A percentile compares a stretch with the other conserved stretches of the same genome.
phyloP scores from a whole-genome alignment of 345 rosid genomes.

The Dovyalis caffra region DNA sequence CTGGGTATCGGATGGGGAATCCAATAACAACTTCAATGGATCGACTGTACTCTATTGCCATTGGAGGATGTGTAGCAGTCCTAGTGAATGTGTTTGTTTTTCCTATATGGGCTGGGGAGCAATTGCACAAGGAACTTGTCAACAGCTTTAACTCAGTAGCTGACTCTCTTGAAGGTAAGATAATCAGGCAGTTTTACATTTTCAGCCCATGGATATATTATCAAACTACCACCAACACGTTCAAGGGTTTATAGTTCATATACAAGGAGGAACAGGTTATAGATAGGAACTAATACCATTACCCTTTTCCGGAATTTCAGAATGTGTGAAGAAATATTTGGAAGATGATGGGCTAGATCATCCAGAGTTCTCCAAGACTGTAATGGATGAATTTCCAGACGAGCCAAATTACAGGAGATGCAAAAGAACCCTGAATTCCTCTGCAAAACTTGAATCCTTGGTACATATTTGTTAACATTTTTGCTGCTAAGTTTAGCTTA shows the following conservation, averaged over 20 bases:
- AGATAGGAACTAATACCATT: conserved; percentile 4
- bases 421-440: conserved; percentile 45
- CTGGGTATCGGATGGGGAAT: conserved; percentile 62
- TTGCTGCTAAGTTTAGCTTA: not conserved
- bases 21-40: conserved; percentile 62
- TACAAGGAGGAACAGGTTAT: not conserved
- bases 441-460: conserved; percentile 53
- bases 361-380: conserved; percentile 53
- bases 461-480: conserved; percentile 17
- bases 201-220: not conserved
- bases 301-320: conserved; percentile 25
- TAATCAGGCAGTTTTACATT: not conserved
- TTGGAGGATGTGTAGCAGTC: conserved; percentile 64
- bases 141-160: conserved; percentile 47
- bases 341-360: conserved; percentile 47
- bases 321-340: conserved; percentile 62
- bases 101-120: conserved; percentile 69
- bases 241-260: not conserved
- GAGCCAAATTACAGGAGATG: conserved; percentile 61
- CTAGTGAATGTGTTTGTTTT: conserved; percentile 57
- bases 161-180: conserved; percentile 61
- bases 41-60: conserved; percentile 59
- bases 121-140: conserved; percentile 52
- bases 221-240: not conserved
- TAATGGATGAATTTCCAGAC: conserved; percentile 62